Evolutionary conservation across 192 early-diverging fungal species (phyloP), one percentile per base, ranked within the genome.

Genomic region (Chytriomyces sp.): DNA sequence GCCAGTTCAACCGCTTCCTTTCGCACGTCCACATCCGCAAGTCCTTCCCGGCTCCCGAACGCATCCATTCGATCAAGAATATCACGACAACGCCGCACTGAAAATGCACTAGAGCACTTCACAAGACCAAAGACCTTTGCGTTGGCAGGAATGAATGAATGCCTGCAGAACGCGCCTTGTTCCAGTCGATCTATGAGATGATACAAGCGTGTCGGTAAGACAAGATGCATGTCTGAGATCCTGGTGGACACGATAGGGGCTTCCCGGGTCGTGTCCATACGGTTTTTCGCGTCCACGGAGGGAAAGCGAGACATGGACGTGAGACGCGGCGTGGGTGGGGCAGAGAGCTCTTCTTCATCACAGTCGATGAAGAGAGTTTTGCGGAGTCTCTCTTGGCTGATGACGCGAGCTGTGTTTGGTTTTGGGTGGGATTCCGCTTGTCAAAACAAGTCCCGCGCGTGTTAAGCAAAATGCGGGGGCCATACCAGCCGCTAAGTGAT

Each of bases 211-310:
- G 66, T 68, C 7, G 66, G 66, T 8, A 68, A 26, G 25, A 32
- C n/a, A 32, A 68, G 53, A 32, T 19, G 5, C 7, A 6, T 56
- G 6, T 3, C 10, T 14, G 8, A n/a, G 10, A 68, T n/a, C 17
- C 25, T 56, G 5, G 66, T 68, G 12, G 54, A 10, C 10, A 56
- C 56, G 3, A 31, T 55, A n/a, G 34, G 17, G n/a, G 66, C 52
- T 53, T 68, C 66, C 56, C 38, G 53, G 39, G 66, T 34, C 10
- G 66, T 68, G 49, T 68, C 66, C 66, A 68, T 68, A 8, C 30
- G 36, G 19, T n/a, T 33, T 14, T 36, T 37, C 14, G 3, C 52
- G 34, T 10, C 6, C 8, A 12, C 10, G 6, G 40, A 10, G 5
- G 54, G 33, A 49, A n/a, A 22, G 17, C 17, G 22, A 12, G 30